Base-by-base conservation (phyloP, 768 basidiomycete species). In the Pisolithus orientalis region DNA sequence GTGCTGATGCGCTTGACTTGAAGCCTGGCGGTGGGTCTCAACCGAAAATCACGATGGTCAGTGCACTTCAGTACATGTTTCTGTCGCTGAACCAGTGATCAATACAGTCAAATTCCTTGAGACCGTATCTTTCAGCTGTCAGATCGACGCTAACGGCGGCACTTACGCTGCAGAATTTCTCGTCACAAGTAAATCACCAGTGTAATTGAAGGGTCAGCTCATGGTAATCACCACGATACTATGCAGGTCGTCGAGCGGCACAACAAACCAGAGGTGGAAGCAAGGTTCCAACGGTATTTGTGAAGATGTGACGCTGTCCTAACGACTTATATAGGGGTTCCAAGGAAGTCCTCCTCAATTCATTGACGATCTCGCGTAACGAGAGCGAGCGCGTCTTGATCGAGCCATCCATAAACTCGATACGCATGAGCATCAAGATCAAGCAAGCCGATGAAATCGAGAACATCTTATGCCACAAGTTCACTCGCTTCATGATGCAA, bases 401-500 rank as follows among this genome's bases (percentile, higher is more conserved):
- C 72, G 96, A 99, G 70, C 88, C 96, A 2, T 94, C 92, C 2
- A 83, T 98, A 72, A 99, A 99, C 73, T 95, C 94, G 1, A 90
- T 98, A 67, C 85, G 96, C 39, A 77, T 99, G 53, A 93, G 89
- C 70, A 98, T 99, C 73, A 93, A 87, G 76, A 97, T 99, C 68
- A 99, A 99, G 70, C 96, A 99, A 68, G 94, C 96, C 32, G 96
- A 99, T 70, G 96, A 99, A 74, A 95, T 97, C 56, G 96, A 99
- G 66, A 83, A 88, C 47, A 96, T 98, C 61, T 75, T 99, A 38
- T 96, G 94, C 66, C 91, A 97, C 75, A 94, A 98, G 70, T 98
- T 99, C 70, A 96, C 94, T 21, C 80, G 96, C 49, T 99, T 99
- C 75, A 89, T 98, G 92, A 97, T 94, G 87, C 93, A 94, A 74